Base-by-base conservation (phyloP, 1,284 basidiomycete species). In the Pseudozyma sp. region DNA sequence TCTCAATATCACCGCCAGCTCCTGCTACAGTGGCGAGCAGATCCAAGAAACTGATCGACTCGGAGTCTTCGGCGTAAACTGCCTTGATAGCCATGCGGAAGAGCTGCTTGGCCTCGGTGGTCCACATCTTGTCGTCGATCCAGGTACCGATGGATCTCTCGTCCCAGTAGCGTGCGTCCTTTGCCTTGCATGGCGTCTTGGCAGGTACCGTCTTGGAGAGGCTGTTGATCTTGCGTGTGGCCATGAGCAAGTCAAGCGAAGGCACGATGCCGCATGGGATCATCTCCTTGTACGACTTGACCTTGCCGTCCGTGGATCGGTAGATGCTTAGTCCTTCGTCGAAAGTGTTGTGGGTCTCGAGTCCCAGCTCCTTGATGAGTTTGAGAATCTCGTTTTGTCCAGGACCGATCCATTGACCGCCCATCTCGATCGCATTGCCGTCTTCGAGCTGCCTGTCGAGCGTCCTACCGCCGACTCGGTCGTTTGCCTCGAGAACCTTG, bases 321-420 rank as follows among this genome's bases (percentile, higher is more conserved):
- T 72, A 75, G 52, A 67, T 54, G 48, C 64, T 68, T n/a, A 49
- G 50, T 3, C 72, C 72, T 18, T 76, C 45, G 19, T 76, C 69
- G 63, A 59, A 76, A 2, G 65, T 72, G 58, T 70, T 60, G 54
- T 69, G 62, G 1, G 69, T 72, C 8, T 86, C 81, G 5, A 87
- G 83, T 0, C 85, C 85, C 18, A 87, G 73, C 49, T 82, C 80
- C 47, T 85, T 78, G 12, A 86, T 85, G 34, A 88, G 83, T 7
- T 70, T 65, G 19, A 87, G 87, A 47, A 86, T 86, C 18, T 87
- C 87, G 65, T 86, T 85, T 43, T 85, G 85, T 71, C 84, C 86
- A 12, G 87, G 87, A 63, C 87, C 87, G 39, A 88, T 87, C 86
- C 86, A 87, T 61, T 85, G 85, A 66, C 87, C 87, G n/a, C 87